These are phyloP conservation scores for Spathaspora girioi DNA, from an alignment of 805 yeast species.

Conservation along the genomic window DNA sequence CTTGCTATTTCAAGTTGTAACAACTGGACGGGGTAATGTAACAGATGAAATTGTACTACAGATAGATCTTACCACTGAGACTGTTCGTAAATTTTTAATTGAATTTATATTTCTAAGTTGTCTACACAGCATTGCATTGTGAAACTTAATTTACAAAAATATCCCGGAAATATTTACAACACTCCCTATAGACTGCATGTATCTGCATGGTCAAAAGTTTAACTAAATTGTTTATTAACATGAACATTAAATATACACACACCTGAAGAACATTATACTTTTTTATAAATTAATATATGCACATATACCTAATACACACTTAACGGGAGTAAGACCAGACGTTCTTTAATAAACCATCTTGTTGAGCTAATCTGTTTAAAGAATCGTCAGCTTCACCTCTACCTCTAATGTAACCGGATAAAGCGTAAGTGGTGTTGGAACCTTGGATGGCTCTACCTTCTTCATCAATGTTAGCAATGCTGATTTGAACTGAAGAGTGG, in stretches of 20 bases:
- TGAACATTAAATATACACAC: conserved; percentile 10
- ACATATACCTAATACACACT: conserved; percentile 15
- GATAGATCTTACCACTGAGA: too few relatives aligned
- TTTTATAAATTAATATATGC: conserved; percentile 1
- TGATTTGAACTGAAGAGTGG: conserved; percentile 98
- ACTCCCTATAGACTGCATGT: too few relatives aligned
- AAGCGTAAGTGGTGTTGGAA: conserved; percentile 90
- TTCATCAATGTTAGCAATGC: conserved; percentile 97
- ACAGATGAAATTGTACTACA: too few relatives aligned
- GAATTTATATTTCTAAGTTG: too few relatives aligned
- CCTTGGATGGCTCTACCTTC: conserved; percentile 93
- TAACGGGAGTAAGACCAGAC: conserved; percentile 95
- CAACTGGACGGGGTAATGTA: too few relatives aligned
- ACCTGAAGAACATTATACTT: conserved; percentile 2
- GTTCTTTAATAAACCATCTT: conserved; percentile 96
- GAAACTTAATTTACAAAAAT: too few relatives aligned
- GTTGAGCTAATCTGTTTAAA: conserved; percentile 98
- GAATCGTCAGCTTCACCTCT: conserved; percentile 99
- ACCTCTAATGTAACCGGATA: conserved; percentile 95
- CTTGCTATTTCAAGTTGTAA: too few relatives aligned
- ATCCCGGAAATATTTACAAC: too few relatives aligned
- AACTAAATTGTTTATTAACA: background rate
- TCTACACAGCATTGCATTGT: too few relatives aligned
- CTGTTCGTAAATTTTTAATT: too few relatives aligned
- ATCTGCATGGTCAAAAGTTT: background rate